These are phyloP conservation scores for Chionographis japonica DNA, from an alignment of 106 monocot genomes.

Conservation along the genomic window DNA sequence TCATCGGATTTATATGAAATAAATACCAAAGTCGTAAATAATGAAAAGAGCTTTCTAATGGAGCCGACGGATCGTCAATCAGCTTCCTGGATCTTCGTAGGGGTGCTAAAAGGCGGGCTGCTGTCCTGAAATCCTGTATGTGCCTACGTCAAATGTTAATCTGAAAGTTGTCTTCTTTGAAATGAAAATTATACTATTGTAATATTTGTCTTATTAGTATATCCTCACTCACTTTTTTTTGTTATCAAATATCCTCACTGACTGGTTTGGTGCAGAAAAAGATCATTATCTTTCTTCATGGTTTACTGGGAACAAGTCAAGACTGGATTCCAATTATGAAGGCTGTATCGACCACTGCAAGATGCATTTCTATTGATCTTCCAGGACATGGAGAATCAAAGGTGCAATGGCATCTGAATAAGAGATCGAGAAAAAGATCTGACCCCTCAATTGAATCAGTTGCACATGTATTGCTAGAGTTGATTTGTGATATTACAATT, in stretches of 20 bases:
- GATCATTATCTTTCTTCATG: conserved; percentile 73
- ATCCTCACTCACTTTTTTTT: not conserved
- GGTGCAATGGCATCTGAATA: conserved; percentile 19
- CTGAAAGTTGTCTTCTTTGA: no score
- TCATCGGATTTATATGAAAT: no score
- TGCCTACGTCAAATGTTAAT: no score
- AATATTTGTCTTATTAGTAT: not conserved
- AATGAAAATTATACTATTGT: not conserved
- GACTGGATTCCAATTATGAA: conserved; percentile 92
- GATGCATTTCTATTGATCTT: conserved; percentile 75
- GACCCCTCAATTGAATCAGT: conserved; percentile 48
- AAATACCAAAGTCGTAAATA: no score
- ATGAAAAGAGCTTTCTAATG: no score
- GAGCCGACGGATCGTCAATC: no score
- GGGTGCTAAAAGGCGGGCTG: no score
- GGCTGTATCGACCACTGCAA: conserved; percentile 46
- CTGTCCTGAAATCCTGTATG: no score
- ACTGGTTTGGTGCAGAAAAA: conserved; percentile 38
- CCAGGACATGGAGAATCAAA: conserved; percentile 83
- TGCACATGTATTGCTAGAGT: conserved; percentile 49
- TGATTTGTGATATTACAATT: conserved; percentile 45
- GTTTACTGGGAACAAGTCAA: conserved; percentile 73
- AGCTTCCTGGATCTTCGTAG: no score
- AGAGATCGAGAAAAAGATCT: conserved; percentile 7
- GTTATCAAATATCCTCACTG: no score